phyloP scores from a whole-genome alignment of 1,139 yeast genomes.

The Debaryomycetaceae sp. region DNA sequence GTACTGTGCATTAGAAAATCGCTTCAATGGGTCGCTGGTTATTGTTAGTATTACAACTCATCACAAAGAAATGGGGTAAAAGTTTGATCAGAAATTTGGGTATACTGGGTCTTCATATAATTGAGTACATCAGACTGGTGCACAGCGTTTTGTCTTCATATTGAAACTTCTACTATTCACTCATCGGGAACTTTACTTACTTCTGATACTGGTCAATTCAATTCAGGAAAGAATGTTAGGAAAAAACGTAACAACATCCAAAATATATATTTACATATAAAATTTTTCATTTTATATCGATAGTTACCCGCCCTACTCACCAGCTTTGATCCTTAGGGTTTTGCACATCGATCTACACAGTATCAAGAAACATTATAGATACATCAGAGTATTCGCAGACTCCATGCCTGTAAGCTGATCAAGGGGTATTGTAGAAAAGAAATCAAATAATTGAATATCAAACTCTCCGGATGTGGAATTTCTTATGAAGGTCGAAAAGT shows the following conservation, averaged over 20 bases:
- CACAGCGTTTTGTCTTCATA: conserved; percentile 49
- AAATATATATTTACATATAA: too few relatives aligned
- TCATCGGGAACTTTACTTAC: background rate
- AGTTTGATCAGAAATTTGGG: conserved; percentile 42
- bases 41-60: conserved; percentile 1
- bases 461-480: too few relatives aligned
- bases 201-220: background rate
- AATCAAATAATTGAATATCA: background rate
- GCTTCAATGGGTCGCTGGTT: too few relatives aligned
- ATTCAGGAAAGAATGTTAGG: too few relatives aligned
- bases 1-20: too few relatives aligned
- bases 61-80: conserved; percentile 4
- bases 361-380: too few relatives aligned
- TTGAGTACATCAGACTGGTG: conserved; percentile 50
- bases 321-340: background rate
- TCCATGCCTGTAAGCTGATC: background rate
- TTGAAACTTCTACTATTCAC: conserved; percentile 4
- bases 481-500: too few relatives aligned
- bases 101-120: conserved; percentile 47
- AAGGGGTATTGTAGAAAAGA: background rate
- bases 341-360: background rate
- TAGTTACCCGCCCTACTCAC: background rate
- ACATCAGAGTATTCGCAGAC: background rate
- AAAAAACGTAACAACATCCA: too few relatives aligned
- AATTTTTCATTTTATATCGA: background rate